Conservation (phyloP, 73 alveolate genomes). For the Symbiodinium natans region DNA sequence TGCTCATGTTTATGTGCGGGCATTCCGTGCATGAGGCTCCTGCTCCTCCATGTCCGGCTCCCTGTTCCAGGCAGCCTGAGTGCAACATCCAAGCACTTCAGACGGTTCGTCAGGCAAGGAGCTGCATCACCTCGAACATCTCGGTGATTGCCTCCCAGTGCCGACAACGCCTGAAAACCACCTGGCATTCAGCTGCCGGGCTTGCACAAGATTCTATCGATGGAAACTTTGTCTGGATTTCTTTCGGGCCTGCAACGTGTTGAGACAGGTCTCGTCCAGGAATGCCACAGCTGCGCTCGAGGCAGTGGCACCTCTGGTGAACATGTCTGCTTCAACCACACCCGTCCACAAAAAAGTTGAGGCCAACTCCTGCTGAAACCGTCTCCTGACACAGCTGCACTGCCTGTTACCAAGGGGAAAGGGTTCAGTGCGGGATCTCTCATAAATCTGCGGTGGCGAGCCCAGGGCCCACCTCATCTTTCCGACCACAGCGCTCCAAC, state of each 20-base stretch:
- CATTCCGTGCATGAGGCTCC: no score
- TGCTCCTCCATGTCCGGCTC: slow-evolving; percentile 16
- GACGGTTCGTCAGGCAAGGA: no score
- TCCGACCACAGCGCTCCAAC: slow-evolving; percentile 80
- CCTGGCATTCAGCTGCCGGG: background rate
- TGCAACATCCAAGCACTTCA: background rate
- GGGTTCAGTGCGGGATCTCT: no score
- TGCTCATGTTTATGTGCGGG: no score
- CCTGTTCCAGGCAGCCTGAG: slow-evolving; percentile 3
- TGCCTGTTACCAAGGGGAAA: slow-evolving; percentile 37
- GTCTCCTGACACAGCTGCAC: slow-evolving; percentile 80
- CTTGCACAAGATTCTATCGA: background rate
- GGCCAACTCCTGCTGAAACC: slow-evolving; percentile 20
- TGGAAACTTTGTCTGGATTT: background rate
- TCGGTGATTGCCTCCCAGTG: slow-evolving; percentile 1
- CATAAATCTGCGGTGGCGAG: background rate
- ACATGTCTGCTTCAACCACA: background rate
- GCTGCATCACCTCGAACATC: slow-evolving; percentile 48
- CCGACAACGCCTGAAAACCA: slow-evolving; percentile 41
- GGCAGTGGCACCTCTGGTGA: background rate
- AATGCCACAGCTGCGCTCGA: background rate
- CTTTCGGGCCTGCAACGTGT: slow-evolving; percentile 50
- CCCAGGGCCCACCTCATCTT: slow-evolving; percentile 27
- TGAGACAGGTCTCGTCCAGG: slow-evolving; percentile 59
- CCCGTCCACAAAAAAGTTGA: background rate